Conservation (phyloP, 2,329 filamentous ascomycete genomes). For the Rosellinia necatrix region DNA sequence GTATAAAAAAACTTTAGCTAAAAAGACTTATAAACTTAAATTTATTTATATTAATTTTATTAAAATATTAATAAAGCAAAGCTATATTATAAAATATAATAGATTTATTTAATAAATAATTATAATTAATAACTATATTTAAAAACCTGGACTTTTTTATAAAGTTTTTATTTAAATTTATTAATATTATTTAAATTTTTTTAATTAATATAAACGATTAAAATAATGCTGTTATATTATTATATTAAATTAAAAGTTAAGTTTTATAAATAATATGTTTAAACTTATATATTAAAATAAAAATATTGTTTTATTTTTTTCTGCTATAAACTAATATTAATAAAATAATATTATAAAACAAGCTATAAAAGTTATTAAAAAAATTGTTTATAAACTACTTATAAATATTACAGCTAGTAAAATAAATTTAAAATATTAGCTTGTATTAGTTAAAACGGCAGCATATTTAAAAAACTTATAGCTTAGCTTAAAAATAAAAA, state of each 20-base stretch:
- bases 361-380: too few species aligned
- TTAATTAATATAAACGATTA: neutral
- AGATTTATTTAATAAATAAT: neutral
- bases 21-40: neutral
- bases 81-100: neutral
- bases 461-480: too few species aligned
- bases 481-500: too few species aligned
- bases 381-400: too few species aligned
- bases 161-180: neutral
- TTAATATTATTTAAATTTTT: neutral
- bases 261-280: neutral
- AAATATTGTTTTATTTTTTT: too few species aligned
- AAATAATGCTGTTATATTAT: neutral
- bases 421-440: too few species aligned
- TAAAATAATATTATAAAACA: too few species aligned
- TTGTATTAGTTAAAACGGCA: too few species aligned
- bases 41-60: neutral
- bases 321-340: too few species aligned
- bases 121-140: neutral
- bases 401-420: too few species aligned
- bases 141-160: neutral
- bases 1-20: neutral
- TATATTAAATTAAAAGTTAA: too few species aligned
- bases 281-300: neutral
- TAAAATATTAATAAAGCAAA: neutral